These are phyloP conservation scores for Sclerotinia sclerotiorum DNA, from an alignment of 2,329 filamentous ascomycete genomes.

Conservation along the genomic window DNA sequence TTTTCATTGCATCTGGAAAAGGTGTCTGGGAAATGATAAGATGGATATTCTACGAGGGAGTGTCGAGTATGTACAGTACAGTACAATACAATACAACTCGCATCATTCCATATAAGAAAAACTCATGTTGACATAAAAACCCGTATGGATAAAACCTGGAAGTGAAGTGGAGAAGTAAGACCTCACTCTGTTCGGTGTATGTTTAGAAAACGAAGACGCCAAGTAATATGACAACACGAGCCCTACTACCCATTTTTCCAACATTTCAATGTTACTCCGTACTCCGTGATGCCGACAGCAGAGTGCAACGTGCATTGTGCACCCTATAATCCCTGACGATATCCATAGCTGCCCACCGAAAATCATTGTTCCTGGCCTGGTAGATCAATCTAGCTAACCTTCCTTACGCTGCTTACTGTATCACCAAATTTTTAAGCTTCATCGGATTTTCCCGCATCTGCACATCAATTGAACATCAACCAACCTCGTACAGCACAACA, in stretches of 20 bases:
- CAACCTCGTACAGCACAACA: conserved; percentile 11
- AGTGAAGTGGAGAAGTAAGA: conserved; percentile 2
- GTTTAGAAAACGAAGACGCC: not conserved
- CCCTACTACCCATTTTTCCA: not conserved
- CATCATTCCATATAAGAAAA: not conserved
- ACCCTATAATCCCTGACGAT: not conserved
- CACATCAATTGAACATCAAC: not conserved
- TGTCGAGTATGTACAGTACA: not conserved
- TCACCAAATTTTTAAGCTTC: not conserved
- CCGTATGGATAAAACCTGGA: not conserved
- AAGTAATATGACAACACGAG: conserved; percentile 3
- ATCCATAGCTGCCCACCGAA: not conserved
- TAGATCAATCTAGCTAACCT: too few relatives aligned
- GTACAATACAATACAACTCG: too few relatives aligned
- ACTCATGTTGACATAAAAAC: not conserved
- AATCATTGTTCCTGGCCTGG: not conserved
- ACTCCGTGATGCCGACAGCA: not conserved
- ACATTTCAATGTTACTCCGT: not conserved
- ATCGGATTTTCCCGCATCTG: not conserved
- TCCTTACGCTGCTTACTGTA: too few relatives aligned
- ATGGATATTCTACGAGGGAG: not conserved
- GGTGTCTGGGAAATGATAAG: not conserved
- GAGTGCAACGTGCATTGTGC: too few relatives aligned
- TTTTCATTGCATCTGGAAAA: not conserved
- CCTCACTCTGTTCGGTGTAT: not conserved